Evolutionary conservation across 305 asterid species (phyloP), one percentile per base, ranked within the genome.

Genomic region (Rubia tinctorum): DNA sequence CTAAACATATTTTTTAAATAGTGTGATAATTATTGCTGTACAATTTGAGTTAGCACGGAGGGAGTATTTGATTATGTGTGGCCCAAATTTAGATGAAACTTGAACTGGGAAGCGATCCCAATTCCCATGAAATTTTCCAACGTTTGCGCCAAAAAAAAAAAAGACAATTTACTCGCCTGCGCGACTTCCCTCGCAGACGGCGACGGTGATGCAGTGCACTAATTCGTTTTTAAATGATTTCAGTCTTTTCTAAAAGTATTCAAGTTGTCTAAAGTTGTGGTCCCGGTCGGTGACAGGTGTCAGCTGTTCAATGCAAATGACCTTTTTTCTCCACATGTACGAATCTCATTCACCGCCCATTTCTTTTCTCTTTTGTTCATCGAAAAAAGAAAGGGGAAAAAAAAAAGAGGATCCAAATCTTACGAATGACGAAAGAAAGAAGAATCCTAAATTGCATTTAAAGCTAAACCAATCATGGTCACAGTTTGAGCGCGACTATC

Each of bases 261-360:
- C 59, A 53, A 76, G 74, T 61, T 77, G 40, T 68, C 74, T 55
- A 71, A 73, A 77, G 85, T 77, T 80, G 69, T 76, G 87, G 86
- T 74, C 67, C 20, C 66, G 86, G 96, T 74, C 90, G 93, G 96
- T 74, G 86, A 85, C 90, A 90, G 69, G 84, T 86, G 93, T 81
- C 78, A 70, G 84, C 22, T n/a, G 9, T 11, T 39, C 39, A 78
- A 30, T n/a, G 55, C 60, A 55, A 73, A 13, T 0, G 61, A 0
- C 10, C 49, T 67, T 20, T 65, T 72, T 17, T 5, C 18, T 39
- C 66, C 64, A 47, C 39, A 14, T 7, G 34, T 53, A 2, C 34
- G 53, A 34, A 47, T 45, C 55, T 27, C 60, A 34, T 65, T 58
- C 89, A 85, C 90, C 90, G 91, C 59, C 92, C 91, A 78, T 63